Percentiles rank a stretch among this genome's conserved stretches.
Conservation (phyloP, 1,284 basidiomycete species). For the Ceratobasidium sp. region DNA sequence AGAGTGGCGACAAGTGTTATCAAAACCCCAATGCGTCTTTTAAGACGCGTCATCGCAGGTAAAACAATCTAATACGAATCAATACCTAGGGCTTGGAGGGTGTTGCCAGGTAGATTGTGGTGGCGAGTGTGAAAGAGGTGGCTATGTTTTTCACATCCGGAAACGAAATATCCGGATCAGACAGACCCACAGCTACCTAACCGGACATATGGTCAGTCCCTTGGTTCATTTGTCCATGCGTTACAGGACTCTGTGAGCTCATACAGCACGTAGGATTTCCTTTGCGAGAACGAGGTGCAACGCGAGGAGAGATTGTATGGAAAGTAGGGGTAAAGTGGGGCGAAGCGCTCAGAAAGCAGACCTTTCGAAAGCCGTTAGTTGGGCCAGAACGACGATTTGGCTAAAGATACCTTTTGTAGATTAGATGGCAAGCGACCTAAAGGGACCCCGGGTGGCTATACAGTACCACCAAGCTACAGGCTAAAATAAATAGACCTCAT, state of each 20-base stretch:
- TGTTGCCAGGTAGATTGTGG: too few species aligned
- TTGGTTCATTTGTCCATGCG: too few species aligned
- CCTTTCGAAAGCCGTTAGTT: constrained; percentile 28
- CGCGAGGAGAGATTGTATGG: constrained; percentile 18
- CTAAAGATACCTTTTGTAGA: neutral
- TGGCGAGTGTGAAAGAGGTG: too few species aligned
- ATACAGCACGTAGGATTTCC: too few species aligned
- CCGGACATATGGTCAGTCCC: too few species aligned
- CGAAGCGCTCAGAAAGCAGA: constrained; percentile 40
- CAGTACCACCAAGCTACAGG: neutral
- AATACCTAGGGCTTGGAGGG: too few species aligned
- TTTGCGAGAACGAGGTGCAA: too few species aligned
- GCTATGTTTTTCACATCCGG: too few species aligned
- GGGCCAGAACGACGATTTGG: neutral
- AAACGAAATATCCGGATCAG: too few species aligned
- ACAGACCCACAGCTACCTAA: too few species aligned
- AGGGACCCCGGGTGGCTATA: neutral
- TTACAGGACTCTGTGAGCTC: too few species aligned
- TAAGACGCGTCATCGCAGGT: neutral
- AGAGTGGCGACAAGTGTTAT: neutral
- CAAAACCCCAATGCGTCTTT: neutral
- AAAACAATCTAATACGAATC: too few species aligned
- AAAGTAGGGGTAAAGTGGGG: constrained; percentile 15
- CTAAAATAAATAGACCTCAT: neutral
- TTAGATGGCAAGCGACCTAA: neutral